phyloP scores from a whole-genome alignment of 805 yeast genomes.

The Wickerhamiella australiensis region DNA sequence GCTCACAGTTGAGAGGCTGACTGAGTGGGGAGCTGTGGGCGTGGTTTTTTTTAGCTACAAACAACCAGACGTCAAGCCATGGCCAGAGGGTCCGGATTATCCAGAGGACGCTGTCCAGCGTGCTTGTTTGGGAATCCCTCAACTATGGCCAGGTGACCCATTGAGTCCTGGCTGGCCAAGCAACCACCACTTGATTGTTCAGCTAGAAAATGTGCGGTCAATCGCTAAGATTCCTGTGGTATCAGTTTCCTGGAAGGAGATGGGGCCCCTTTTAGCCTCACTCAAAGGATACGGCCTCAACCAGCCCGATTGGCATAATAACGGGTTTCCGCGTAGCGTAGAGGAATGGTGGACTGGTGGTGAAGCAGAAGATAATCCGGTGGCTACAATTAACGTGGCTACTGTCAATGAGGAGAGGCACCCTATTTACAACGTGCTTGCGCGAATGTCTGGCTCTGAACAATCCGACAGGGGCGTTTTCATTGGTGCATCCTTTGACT shows the following conservation, averaged over 20 bases:
- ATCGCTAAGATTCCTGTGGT: slow-evolving; percentile 65
- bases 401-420: slow-evolving; percentile 41
- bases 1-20: slow-evolving; percentile 44
- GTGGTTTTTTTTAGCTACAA: slow-evolving; percentile 50
- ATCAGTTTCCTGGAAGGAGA: slow-evolving; percentile 69
- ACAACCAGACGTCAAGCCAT: slow-evolving; percentile 19
- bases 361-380: slow-evolving; percentile 17
- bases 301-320: slow-evolving; percentile 28
- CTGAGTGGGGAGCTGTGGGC: slow-evolving; percentile 46
- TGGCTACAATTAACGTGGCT: slow-evolving; percentile 29
- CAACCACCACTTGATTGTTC: slow-evolving; percentile 31
- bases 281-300: slow-evolving; percentile 33
- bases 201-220: slow-evolving; percentile 39
- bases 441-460: slow-evolving; percentile 67
- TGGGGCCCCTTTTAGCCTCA: slow-evolving; percentile 33
- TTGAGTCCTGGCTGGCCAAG: slow-evolving; percentile 66
- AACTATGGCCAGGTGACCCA: slow-evolving; percentile 63
- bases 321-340: slow-evolving; percentile 24
- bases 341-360: slow-evolving; percentile 38
- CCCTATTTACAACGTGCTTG: slow-evolving; percentile 65
- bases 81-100: slow-evolving; percentile 29
- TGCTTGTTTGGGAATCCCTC: slow-evolving; percentile 33
- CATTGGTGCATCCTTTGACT: slow-evolving; percentile 74
- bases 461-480: slow-evolving; percentile 52
- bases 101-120: slow-evolving; percentile 39